These are phyloP conservation scores for Sporothrix brunneoviolacea DNA, from an alignment of 2,329 filamentous ascomycete genomes.

Conservation along the genomic window DNA sequence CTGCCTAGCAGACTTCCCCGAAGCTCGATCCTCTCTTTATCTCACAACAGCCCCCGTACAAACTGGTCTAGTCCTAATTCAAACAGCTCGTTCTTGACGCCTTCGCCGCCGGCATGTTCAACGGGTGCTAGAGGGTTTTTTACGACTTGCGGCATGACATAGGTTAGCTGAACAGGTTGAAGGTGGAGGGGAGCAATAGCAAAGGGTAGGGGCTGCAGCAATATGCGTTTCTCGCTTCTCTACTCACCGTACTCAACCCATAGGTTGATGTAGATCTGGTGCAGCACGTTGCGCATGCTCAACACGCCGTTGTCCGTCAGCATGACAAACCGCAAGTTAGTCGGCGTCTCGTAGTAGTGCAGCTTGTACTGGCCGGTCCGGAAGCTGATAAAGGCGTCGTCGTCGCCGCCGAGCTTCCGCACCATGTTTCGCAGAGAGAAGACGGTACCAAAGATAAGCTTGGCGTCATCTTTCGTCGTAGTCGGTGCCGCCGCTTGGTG, in stretches of 20 bases:
- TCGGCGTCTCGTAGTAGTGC: conserved; percentile 97
- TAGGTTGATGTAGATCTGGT: conserved; percentile 97
- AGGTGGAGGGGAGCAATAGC: no score
- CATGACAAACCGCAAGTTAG: conserved; percentile 93
- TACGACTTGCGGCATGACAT: conserved; percentile 39
- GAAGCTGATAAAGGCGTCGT: conserved; percentile 92
- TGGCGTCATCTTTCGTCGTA: conserved; percentile 66
- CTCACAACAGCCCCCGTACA: conserved; percentile 57
- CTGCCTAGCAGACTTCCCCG: no score
- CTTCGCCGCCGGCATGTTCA: conserved; percentile 61
- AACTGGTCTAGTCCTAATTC: conserved; percentile 72
- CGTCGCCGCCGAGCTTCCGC: conserved; percentile 85
- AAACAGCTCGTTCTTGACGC: conserved; percentile 66
- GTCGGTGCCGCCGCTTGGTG: conserved; percentile 13
- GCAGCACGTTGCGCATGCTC: conserved; percentile 88
- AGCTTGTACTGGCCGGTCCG: conserved; percentile 94
- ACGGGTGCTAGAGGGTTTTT: conserved; percentile 64
- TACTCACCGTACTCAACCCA: conserved; percentile 86
- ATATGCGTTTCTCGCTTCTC: neutral
- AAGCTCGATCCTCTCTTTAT: no score
- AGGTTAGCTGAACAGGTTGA: no score
- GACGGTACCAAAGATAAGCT: conserved; percentile 93
- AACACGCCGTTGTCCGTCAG: conserved; percentile 82
- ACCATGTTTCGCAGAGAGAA: conserved; percentile 97
- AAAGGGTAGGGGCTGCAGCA: no score